Percentiles rank a stretch among this genome's conserved stretches.
Conservation (phyloP, 306 rosid genomes). For the Rosa persica region DNA sequence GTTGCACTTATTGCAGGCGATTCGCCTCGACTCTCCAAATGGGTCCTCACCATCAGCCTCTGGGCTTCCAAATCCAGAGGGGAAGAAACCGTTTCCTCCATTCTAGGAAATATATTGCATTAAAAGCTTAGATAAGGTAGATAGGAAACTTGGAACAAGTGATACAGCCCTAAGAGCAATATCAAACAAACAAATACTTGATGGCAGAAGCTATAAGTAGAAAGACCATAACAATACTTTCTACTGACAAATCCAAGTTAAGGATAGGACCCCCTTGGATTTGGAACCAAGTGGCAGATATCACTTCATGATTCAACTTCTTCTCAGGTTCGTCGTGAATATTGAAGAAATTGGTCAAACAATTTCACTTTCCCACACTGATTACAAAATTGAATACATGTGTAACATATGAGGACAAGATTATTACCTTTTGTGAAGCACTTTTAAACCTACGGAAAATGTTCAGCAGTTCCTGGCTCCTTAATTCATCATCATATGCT, state of each 20-base stretch:
- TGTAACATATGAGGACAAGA: neutral
- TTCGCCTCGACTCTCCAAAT: slow-evolving; percentile 70
- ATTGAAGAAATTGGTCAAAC: neutral
- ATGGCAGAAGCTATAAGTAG: slow-evolving; percentile 8
- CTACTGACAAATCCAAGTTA: neutral
- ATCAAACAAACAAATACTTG: slow-evolving; percentile 10
- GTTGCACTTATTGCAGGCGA: slow-evolving; percentile 87
- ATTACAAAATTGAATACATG: slow-evolving; percentile 11
- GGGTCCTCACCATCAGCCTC: slow-evolving; percentile 75
- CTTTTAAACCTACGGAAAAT: slow-evolving; percentile 70
- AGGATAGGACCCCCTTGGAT: neutral
- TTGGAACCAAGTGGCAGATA: neutral
- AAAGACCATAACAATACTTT: neutral
- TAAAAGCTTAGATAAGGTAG: slow-evolving; percentile 38
- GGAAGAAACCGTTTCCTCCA: slow-evolving; percentile 68
- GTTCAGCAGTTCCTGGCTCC: slow-evolving; percentile 85
- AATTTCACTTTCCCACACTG: neutral
- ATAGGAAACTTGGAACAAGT: slow-evolving; percentile 17
- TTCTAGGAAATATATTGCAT: slow-evolving; percentile 51
- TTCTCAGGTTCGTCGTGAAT: neutral
- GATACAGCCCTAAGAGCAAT: slow-evolving; percentile 5
- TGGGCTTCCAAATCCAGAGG: slow-evolving; percentile 61
- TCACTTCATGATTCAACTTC: neutral
- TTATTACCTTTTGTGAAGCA: slow-evolving; percentile 59
- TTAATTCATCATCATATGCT: slow-evolving; percentile 89